Conservation (phyloP, 1,284 basidiomycete genomes). For the Lentinus polychrous region DNA sequence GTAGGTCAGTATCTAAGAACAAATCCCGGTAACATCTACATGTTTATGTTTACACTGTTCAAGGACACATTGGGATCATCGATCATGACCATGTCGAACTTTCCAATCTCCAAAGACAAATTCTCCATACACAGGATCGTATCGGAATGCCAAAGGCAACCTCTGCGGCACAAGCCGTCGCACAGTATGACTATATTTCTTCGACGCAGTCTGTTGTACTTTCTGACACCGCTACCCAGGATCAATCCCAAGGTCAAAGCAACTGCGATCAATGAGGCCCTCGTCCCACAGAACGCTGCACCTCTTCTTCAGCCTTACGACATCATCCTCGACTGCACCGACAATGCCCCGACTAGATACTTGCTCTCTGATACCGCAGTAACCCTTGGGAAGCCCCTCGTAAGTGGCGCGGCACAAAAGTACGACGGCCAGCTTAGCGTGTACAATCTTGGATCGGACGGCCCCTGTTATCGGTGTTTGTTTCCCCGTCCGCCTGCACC, state of each 20-base stretch:
- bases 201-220: neutral
- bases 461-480: slow-evolving; percentile 93
- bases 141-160: slow-evolving; percentile 82
- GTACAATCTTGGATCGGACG: slow-evolving; percentile 62
- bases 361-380: slow-evolving; percentile 91
- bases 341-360: slow-evolving; percentile 90
- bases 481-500: slow-evolving; percentile 74
- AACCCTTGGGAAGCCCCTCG: slow-evolving; percentile 66
- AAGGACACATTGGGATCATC: slow-evolving; percentile 80
- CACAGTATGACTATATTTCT: slow-evolving; percentile 19
- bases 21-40: neutral
- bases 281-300: slow-evolving; percentile 58
- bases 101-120: slow-evolving; percentile 92
- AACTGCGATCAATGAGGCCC: slow-evolving; percentile 42
- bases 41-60: neutral
- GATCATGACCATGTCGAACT: slow-evolving; percentile 90
- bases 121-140: slow-evolving; percentile 78
- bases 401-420: slow-evolving; percentile 90
- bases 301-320: slow-evolving; percentile 58
- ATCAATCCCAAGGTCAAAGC: slow-evolving; percentile 64
- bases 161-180: slow-evolving; percentile 68
- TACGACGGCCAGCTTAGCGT: slow-evolving; percentile 87
- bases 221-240: slow-evolving; percentile 32
- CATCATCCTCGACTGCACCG: slow-evolving; percentile 91
- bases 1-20: slow-evolving; percentile 53